These are phyloP conservation scores for Vitis hybrid DNA, from an alignment of 177 flowering plant species.

Conservation along the genomic window DNA sequence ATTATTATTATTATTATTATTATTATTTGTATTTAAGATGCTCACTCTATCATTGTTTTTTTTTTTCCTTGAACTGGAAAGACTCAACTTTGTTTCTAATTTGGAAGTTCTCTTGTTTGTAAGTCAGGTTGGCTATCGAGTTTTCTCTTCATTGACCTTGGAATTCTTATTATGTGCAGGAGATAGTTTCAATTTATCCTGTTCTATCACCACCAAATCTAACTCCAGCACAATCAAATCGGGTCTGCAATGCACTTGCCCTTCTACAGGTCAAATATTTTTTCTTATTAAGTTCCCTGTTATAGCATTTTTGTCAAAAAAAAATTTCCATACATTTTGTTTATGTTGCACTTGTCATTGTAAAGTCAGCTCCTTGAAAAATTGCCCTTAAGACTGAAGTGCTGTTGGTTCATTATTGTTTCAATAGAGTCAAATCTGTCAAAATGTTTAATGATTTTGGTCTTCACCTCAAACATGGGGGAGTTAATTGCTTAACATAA, in stretches of 20 bases:
- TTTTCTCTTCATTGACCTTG: neutral
- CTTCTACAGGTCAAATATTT: constrained; percentile 72
- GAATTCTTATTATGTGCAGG: constrained; percentile 45
- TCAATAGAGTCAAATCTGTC: too few relatives aligned
- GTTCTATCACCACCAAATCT: constrained; percentile 90
- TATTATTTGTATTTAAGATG: neutral
- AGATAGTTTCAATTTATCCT: constrained; percentile 87
- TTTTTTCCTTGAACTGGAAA: neutral
- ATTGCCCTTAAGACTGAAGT: too few relatives aligned
- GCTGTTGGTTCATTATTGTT: too few relatives aligned
- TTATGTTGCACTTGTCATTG: too few relatives aligned
- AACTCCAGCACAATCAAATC: constrained; percentile 81
- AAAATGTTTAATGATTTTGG: too few relatives aligned
- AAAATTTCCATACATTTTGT: too few relatives aligned
- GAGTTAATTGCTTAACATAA: too few relatives aligned
- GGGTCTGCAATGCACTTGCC: constrained; percentile 96
- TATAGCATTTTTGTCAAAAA: neutral
- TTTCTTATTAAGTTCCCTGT: neutral
- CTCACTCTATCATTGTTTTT: neutral
- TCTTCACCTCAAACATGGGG: too few relatives aligned
- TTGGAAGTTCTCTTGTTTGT: neutral
- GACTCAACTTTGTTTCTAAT: neutral
- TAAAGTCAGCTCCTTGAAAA: too few relatives aligned
- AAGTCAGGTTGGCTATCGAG: neutral
- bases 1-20: too few relatives aligned